Conservation (phyloP, 306 rosid species). For the Trichosanthes truncata region DNA sequence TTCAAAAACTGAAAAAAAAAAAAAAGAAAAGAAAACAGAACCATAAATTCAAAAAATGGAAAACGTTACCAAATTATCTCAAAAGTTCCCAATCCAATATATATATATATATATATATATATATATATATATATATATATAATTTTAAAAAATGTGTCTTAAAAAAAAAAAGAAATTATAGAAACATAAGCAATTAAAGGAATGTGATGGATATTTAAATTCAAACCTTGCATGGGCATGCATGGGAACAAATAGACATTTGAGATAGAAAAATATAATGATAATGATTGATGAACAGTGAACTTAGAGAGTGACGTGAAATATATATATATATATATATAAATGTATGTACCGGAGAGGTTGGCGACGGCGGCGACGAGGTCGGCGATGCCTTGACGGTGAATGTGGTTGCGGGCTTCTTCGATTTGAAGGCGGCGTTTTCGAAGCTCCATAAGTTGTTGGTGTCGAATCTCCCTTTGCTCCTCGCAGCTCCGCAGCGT, state of each 20-base stretch:
- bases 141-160: too few species aligned
- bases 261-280: neutral
- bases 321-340: neutral
- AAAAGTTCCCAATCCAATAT: neutral
- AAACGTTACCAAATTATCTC: neutral
- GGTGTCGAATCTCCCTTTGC: conserved; percentile 48
- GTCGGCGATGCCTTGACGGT: conserved; percentile 41
- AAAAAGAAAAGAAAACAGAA: too few species aligned
- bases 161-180: too few species aligned
- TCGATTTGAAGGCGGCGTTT: conserved; percentile 36
- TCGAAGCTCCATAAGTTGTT: conserved; percentile 34
- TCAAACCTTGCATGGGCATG: neutral
- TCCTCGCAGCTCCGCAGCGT: conserved; percentile 36
- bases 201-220: neutral
- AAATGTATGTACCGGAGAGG: conserved; percentile 21
- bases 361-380: conserved; percentile 41
- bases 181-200: neutral
- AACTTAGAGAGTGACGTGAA: too few species aligned
- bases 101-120: too few species aligned
- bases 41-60: too few species aligned
- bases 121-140: too few species aligned
- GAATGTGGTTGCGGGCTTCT: conserved; percentile 32
- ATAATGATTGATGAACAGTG: neutral
- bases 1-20: too few species aligned
- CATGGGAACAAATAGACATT: neutral